These are phyloP conservation scores for Rhizopogon salebrosus DNA, from an alignment of 768 basidiomycete genomes.

Conservation along the genomic window DNA sequence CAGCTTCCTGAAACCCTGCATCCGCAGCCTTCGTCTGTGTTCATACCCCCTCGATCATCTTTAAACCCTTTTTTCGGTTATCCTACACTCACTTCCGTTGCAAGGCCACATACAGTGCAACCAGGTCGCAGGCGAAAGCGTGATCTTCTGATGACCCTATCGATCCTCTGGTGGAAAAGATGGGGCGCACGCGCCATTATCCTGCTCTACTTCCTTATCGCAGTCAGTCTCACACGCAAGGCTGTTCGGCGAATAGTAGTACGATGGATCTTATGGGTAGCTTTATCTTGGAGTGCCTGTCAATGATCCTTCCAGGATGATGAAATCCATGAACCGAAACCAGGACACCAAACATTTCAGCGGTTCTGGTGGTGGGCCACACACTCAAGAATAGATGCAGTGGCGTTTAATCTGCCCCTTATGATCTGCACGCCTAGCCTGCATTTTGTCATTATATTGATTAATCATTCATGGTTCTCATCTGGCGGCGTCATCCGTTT, in stretches of 20 bases:
- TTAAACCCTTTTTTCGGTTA: slow-evolving; percentile 78
- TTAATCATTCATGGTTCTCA: background rate
- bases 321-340: background rate
- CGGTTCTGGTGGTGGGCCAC: background rate
- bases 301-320: background rate
- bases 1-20: background rate
- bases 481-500: background rate
- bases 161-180: slow-evolving; percentile 58
- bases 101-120: slow-evolving; percentile 37
- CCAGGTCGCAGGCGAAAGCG: slow-evolving; percentile 65
- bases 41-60: slow-evolving; percentile 49
- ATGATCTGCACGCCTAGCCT: background rate
- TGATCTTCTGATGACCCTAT: slow-evolving; percentile 60
- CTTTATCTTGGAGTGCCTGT: background rate
- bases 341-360: background rate
- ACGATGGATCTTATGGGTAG: background rate
- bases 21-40: slow-evolving; percentile 8
- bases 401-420: background rate
- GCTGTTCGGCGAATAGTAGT: background rate
- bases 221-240: slow-evolving; percentile 23
- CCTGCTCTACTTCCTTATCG: slow-evolving; percentile 26
- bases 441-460: background rate
- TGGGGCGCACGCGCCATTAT: slow-evolving; percentile 47
- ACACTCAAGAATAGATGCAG: background rate
- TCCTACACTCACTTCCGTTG: slow-evolving; percentile 36